Conservation (phyloP, 2,329 filamentous ascomycete genomes). For the Byssothecium circinans region DNA sequence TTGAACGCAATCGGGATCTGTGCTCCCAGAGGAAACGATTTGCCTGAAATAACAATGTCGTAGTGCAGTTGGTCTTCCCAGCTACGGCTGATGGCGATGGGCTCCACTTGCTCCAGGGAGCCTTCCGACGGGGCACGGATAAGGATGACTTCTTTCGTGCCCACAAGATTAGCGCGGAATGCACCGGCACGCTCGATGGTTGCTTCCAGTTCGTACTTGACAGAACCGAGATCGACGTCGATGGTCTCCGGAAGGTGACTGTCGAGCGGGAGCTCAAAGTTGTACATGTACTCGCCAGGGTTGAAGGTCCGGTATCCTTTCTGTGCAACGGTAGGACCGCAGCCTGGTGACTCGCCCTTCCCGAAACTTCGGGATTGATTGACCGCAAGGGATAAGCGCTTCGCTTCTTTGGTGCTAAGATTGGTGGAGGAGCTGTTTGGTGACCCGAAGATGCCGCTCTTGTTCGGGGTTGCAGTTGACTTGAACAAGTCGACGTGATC, state of each 20-base stretch:
- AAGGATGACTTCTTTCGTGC: slow-evolving; percentile 77
- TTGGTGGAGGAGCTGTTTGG: slow-evolving; percentile 51
- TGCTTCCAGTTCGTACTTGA: slow-evolving; percentile 86
- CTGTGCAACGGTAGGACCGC: slow-evolving; percentile 61
- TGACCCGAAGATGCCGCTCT: slow-evolving; percentile 43
- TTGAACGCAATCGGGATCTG: slow-evolving; percentile 94
- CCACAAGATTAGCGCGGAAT: slow-evolving; percentile 85
- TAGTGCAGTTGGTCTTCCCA: slow-evolving; percentile 97
- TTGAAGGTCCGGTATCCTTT: slow-evolving; percentile 87
- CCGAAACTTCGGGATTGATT: slow-evolving; percentile 83
- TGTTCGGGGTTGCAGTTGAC: slow-evolving; percentile 32
- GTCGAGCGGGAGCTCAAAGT: slow-evolving; percentile 83
- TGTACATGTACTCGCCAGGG: slow-evolving; percentile 72
- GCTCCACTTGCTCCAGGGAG: slow-evolving; percentile 86
- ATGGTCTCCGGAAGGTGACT: slow-evolving; percentile 80
- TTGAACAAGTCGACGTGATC: slow-evolving; percentile 63
- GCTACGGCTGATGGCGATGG: slow-evolving; percentile 87
- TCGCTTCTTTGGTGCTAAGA: slow-evolving; percentile 54
- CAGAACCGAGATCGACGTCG: slow-evolving; percentile 80
- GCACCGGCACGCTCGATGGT: slow-evolving; percentile 83
- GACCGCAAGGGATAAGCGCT: slow-evolving; percentile 76
- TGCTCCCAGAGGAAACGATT: slow-evolving; percentile 86
- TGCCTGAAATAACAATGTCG: slow-evolving; percentile 93
- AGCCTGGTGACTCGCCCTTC: slow-evolving; percentile 68
- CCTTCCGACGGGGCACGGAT: slow-evolving; percentile 85